These are phyloP conservation scores for Daldinia bambusicola DNA, from an alignment of 495 filamentous ascomycete genomes.

Conservation along the genomic window DNA sequence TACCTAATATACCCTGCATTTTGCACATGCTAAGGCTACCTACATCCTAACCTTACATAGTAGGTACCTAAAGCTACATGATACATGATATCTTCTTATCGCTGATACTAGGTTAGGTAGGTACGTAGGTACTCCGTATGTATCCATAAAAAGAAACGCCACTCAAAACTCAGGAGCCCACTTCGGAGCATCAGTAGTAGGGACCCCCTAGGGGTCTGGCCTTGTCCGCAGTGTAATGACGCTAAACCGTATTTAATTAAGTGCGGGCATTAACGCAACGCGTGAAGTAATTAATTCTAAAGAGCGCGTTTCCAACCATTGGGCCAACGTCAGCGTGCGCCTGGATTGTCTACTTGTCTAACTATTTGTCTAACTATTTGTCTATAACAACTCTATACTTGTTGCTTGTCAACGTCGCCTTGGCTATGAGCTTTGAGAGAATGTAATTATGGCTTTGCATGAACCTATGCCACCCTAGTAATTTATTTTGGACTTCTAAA, in stretches of 20 bases:
- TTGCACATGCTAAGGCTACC: too few relatives aligned
- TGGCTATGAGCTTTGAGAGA: neutral
- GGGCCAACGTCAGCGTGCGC: neutral
- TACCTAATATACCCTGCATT: neutral
- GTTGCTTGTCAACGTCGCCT: neutral
- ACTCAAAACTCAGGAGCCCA: too few relatives aligned
- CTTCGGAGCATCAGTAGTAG: too few relatives aligned
- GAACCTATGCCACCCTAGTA: neutral
- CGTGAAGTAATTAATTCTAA: conserved; percentile 27
- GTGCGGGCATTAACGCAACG: conserved; percentile 29
- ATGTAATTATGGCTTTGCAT: conserved; percentile 7
- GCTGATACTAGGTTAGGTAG: too few relatives aligned
- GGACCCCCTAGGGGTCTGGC: neutral
- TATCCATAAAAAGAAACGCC: neutral
- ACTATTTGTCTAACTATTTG: neutral
- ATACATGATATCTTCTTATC: conserved; percentile 9
- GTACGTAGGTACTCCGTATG: too few relatives aligned
- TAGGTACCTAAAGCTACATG: too few relatives aligned
- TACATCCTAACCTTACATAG: too few relatives aligned
- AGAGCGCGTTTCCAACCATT: conserved; percentile 20
- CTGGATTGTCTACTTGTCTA: neutral
- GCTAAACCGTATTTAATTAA: conserved; percentile 3
- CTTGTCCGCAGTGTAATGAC: neutral
- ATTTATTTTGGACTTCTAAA: neutral
- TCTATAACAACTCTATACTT: neutral